Conservation (phyloP, 108 stramenopile genomes). For the Aureococcus anophagefferens region DNA sequence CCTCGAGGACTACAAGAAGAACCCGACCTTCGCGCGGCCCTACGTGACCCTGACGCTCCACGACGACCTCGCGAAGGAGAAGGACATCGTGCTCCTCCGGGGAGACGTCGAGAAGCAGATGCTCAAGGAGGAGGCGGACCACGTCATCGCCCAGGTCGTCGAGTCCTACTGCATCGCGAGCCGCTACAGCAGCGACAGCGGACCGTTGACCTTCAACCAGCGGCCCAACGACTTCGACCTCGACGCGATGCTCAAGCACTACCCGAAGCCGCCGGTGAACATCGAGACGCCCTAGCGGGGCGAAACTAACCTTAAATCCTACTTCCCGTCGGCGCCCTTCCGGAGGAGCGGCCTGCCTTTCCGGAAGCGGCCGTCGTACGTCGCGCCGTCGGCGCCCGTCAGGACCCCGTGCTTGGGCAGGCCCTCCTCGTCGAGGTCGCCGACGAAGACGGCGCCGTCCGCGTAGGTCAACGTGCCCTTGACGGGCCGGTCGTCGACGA, state of each 20-base stretch:
- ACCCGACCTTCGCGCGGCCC: background rate
- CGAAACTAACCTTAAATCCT: too few species aligned
- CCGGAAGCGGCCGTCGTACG: too few species aligned
- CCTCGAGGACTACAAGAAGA: conserved; percentile 2
- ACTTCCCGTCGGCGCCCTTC: too few species aligned
- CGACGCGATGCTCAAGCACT: background rate
- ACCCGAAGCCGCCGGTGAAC: too few species aligned
- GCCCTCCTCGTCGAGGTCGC: too few species aligned
- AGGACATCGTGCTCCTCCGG: background rate
- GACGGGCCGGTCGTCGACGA: too few species aligned
- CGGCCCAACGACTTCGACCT: background rate
- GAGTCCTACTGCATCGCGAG: background rate
- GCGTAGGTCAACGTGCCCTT: too few species aligned
- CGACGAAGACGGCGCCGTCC: too few species aligned
- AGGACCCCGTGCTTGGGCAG: too few species aligned
- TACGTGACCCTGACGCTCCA: background rate
- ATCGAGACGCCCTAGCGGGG: too few species aligned
- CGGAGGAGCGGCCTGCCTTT: too few species aligned
- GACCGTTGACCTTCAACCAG: background rate
- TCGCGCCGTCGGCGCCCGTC: too few species aligned
- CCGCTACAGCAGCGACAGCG: background rate
- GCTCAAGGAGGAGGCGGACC: background rate
- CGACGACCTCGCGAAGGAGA: background rate
- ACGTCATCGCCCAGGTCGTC: background rate
- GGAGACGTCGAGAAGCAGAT: background rate